These are phyloP conservation scores for Diaporthe citriasiana DNA, from an alignment of 2,329 filamentous ascomycete genomes.

Conservation along the genomic window DNA sequence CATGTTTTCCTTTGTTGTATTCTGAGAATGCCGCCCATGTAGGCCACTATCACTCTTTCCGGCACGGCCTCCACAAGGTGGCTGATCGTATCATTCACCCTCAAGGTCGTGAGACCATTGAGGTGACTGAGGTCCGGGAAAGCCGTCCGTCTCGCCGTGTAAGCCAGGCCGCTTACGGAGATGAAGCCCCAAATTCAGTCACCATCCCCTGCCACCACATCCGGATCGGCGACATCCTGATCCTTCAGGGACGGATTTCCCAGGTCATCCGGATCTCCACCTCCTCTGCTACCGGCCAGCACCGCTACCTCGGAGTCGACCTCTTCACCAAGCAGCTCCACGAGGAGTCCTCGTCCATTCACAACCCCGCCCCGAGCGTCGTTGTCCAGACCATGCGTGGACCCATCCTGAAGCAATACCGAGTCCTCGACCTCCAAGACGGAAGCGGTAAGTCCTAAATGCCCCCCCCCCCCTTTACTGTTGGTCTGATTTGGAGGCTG, in stretches of 20 bases:
- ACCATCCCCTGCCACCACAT: slow-evolving; percentile 99
- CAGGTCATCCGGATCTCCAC: slow-evolving; percentile 99
- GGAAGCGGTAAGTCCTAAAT: slow-evolving; percentile 68
- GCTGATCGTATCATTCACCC: slow-evolving; percentile 68
- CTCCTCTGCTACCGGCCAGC: slow-evolving; percentile 97
- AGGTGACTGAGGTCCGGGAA: slow-evolving; percentile 66
- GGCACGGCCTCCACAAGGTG: slow-evolving; percentile 68
- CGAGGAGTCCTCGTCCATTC: slow-evolving; percentile 98
- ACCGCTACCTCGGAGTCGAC: slow-evolving; percentile 99
- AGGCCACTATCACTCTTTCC: slow-evolving; percentile 74
- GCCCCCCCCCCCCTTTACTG: not conserved
- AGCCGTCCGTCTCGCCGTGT: slow-evolving; percentile 51
- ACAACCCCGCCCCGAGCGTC: slow-evolving; percentile 95
- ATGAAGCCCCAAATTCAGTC: slow-evolving; percentile 81
- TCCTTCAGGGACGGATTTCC: slow-evolving; percentile 98
- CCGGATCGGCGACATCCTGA: slow-evolving; percentile 97
- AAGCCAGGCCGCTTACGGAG: slow-evolving; percentile 51
- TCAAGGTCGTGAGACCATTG: slow-evolving; percentile 62
- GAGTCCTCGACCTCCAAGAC: slow-evolving; percentile 96
- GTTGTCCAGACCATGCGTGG: slow-evolving; percentile 99
- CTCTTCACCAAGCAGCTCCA: slow-evolving; percentile 99
- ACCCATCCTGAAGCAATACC: slow-evolving; percentile 99
- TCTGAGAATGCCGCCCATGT: slow-evolving; percentile 39
- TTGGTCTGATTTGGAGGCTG: not conserved
- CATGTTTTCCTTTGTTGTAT: slow-evolving; percentile 37